Evolutionary conservation across 1,284 basidiomycete species (phyloP).

Genomic region (Cryptococcus sp.): DNA sequence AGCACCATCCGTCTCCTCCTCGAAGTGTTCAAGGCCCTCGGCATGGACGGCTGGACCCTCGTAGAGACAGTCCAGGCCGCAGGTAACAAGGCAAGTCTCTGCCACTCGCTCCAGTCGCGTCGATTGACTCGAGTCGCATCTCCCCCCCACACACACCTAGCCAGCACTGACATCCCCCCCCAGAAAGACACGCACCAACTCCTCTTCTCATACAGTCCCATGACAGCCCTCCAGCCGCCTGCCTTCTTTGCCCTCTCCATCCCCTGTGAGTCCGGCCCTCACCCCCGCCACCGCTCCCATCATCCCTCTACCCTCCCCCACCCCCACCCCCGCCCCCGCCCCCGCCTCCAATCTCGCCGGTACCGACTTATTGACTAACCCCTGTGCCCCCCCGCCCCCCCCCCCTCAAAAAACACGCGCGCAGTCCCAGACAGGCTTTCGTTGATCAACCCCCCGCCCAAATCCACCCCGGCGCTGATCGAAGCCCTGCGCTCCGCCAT

Average conservation of each 20-base stretch:
- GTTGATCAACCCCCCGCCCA: slow-evolving; percentile 37
- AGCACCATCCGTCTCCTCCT: slow-evolving; percentile 40
- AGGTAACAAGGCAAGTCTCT: slow-evolving; percentile 31
- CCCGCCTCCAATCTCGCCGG: no score
- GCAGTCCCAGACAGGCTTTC: slow-evolving; percentile 45
- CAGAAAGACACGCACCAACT: slow-evolving; percentile 42
- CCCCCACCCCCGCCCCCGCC: no score
- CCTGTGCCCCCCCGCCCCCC: no score
- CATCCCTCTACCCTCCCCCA: background rate
- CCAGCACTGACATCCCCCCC: slow-evolving; percentile 5
- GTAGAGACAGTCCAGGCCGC: slow-evolving; percentile 30
- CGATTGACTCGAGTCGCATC: slow-evolving; percentile 3
- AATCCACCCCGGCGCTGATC: slow-evolving; percentile 30
- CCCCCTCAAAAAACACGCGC: no score
- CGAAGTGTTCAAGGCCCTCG: slow-evolving; percentile 32
- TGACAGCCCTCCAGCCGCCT: slow-evolving; percentile 25
- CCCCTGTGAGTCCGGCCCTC: slow-evolving; percentile 27
- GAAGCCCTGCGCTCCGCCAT: slow-evolving; percentile 37
- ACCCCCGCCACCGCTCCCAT: no score
- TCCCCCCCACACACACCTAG: background rate
- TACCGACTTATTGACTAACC: no score
- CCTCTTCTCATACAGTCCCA: slow-evolving; percentile 28
- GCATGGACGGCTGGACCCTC: slow-evolving; percentile 36
- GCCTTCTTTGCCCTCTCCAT: slow-evolving; percentile 44
- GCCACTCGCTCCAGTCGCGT: no score